Evolutionary conservation across 495 filamentous ascomycete genomes (phyloP), one percentile per base, ranked within the genome.

Genomic region (Filosporella fistucella): DNA sequence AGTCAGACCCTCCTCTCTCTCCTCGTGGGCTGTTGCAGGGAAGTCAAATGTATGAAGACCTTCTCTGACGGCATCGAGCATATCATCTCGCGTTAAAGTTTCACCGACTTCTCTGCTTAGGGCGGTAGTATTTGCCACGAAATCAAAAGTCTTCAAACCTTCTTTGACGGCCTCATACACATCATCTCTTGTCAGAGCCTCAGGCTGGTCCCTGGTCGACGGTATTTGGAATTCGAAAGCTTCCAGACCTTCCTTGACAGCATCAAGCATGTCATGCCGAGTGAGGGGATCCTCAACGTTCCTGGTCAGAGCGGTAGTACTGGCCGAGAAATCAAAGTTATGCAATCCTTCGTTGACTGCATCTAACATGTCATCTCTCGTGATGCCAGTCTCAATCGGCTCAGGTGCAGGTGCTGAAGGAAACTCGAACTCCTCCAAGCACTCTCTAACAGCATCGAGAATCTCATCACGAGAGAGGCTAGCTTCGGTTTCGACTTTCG

Each of bases 391-490:
- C 51, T 55, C 67, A 22, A 62, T 54, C 7, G 68, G 52, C 21
- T 65, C 51, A 2, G 71, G 63, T 22, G 49, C 12, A 4, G 72
- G 66, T 1, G 71, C 65, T 4, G 72, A 60, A 3, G 82, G 72
- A 54, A 84, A 84, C 54, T 85, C 81, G 51, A 87, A 85, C 24
- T 84, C 79, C 33, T 86, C 82, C 8, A 95, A 68, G 54, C 84
- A 89, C 56, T 91, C 86, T 32, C 80, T 75, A 33, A 95, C 82
- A 0, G 84, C 82, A 34, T 78, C 74, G 10, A 89, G 71, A 12
- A 94, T 81, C 50, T 94, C 88, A 13, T 89, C 86, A 18, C 81
- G 77, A 0, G 88, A 86, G 21, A 90, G 75, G n/a, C 64, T 69
- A 1, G 80, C 72, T 12, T 83, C 78, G 3, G 75, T 77, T 23